Conservation (phyloP, 768 basidiomycete genomes). For the Mycena vitilis region DNA sequence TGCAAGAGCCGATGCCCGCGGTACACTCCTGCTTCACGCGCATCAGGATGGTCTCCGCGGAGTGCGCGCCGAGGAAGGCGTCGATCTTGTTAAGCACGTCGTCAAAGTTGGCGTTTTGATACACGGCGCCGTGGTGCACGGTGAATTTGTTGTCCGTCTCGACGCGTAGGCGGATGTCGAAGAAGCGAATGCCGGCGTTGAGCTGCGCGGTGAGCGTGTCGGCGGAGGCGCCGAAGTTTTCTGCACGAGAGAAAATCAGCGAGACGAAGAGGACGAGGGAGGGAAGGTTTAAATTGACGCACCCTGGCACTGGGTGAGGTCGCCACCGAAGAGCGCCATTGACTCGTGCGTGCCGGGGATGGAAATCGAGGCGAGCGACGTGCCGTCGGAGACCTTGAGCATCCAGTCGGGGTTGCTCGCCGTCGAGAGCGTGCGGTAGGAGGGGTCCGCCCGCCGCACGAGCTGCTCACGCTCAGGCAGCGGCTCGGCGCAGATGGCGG, state of each 20-base stretch:
- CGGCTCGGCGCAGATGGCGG: conserved; percentile 14
- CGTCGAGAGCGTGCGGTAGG: conserved; percentile 31
- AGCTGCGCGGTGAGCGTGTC: conserved; percentile 31
- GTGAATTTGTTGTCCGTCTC: conserved; percentile 24
- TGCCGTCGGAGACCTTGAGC: conserved; percentile 17
- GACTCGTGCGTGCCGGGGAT: conserved; percentile 34
- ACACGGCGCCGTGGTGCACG: conserved; percentile 33
- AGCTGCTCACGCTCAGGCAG: neutral
- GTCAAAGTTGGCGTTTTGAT: conserved; percentile 37
- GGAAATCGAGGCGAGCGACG: conserved; percentile 28
- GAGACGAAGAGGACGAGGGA: too few species aligned
- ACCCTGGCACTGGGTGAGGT: conserved; percentile 33
- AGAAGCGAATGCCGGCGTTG: conserved; percentile 34
- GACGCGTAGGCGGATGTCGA: conserved; percentile 35
- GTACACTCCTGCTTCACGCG: conserved; percentile 34
- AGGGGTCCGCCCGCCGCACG: conserved; percentile 18
- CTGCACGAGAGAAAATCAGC: neutral
- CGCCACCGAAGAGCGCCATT: conserved; percentile 31
- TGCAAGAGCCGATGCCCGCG: conserved; percentile 29
- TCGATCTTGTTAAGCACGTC: conserved; percentile 31
- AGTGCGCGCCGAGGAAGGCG: conserved; percentile 30
- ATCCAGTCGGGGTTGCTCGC: conserved; percentile 36
- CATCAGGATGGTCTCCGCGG: conserved; percentile 27
- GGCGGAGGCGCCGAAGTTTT: conserved; percentile 29
- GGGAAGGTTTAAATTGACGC: neutral